phyloP scores from a whole-genome alignment of 306 rosid genomes.

The Lagenaria siceraria region DNA sequence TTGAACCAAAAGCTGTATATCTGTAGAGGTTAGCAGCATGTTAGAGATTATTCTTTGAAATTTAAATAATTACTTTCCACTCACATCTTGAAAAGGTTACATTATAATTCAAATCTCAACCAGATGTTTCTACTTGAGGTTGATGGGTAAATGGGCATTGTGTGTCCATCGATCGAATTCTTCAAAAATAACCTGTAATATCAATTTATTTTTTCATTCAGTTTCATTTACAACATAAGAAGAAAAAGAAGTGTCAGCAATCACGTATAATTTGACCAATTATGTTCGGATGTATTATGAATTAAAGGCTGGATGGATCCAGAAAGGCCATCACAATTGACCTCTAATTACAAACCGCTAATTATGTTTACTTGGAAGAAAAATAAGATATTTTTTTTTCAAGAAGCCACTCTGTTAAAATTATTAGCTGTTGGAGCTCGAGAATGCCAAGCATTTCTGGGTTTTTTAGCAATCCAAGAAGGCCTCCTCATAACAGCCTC shows the following conservation, averaged over 20 bases:
- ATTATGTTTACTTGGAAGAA: not conserved
- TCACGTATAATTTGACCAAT: not conserved
- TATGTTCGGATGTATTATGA: not conserved
- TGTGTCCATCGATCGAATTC: not conserved
- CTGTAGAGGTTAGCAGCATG: too few species aligned
- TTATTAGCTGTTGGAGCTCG: not conserved
- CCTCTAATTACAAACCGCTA: not conserved
- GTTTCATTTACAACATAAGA: not conserved
- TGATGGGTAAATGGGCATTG: not conserved
- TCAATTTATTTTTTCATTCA: not conserved
- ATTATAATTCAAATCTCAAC: too few species aligned
- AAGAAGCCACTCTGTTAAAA: not conserved
- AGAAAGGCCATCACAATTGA: not conserved
- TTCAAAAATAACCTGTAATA: not conserved
- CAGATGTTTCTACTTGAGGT: too few species aligned
- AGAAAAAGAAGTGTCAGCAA: not conserved
- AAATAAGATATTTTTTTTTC: not conserved
- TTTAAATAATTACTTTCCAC: too few species aligned
- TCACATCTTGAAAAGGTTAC: too few species aligned
- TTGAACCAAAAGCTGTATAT: too few species aligned
- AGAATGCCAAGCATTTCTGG: not conserved
- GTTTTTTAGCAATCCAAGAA: not conserved
- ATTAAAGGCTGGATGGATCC: not conserved
- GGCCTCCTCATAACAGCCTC: conserved; percentile 28
- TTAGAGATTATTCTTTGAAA: not conserved